Conservation (phyloP, 768 basidiomycete species). For the Gloeostereum incarnatum region DNA sequence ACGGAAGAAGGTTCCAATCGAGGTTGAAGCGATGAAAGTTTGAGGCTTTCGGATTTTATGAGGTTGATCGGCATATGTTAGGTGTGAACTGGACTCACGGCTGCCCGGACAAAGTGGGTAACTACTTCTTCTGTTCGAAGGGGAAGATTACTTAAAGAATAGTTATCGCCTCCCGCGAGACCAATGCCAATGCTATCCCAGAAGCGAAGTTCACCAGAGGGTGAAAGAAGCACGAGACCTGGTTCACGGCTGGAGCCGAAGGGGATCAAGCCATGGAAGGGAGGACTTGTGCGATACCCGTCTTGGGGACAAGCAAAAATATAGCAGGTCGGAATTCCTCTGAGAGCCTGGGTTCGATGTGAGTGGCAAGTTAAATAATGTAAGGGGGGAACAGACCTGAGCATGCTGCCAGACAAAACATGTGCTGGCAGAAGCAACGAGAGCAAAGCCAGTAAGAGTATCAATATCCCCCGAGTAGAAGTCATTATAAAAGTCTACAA, state of each 20-base stretch:
- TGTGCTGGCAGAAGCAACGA: constrained; percentile 61
- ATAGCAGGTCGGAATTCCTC: constrained; percentile 72
- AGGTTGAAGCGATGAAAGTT: constrained; percentile 63
- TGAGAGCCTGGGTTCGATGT: constrained; percentile 34
- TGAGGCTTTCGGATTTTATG: constrained; percentile 40
- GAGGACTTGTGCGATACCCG: constrained; percentile 26
- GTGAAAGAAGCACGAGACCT: constrained; percentile 72
- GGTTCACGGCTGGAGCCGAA: constrained; percentile 68
- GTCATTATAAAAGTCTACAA: constrained; percentile 57
- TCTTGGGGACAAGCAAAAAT: constrained; percentile 67
- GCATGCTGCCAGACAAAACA: constrained; percentile 84
- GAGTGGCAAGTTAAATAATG: constrained; percentile 2
- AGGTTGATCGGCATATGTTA: constrained; percentile 5
- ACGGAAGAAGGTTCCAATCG: constrained; percentile 56
- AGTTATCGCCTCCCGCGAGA: constrained; percentile 71
- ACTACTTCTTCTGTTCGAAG: constrained; percentile 48
- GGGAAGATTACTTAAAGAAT: constrained; percentile 36
- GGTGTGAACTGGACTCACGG: constrained; percentile 32
- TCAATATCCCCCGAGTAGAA: constrained; percentile 67
- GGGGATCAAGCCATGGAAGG: constrained; percentile 60
- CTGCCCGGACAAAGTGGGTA: constrained; percentile 56
- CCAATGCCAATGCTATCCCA: constrained; percentile 87
- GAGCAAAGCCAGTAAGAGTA: constrained; percentile 60
- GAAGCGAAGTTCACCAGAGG: constrained; percentile 65
- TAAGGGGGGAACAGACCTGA: constrained; percentile 31